Evolutionary conservation across 495 filamentous ascomycete genomes (phyloP).

Genomic region (Evansstolkia leycettana): DNA sequence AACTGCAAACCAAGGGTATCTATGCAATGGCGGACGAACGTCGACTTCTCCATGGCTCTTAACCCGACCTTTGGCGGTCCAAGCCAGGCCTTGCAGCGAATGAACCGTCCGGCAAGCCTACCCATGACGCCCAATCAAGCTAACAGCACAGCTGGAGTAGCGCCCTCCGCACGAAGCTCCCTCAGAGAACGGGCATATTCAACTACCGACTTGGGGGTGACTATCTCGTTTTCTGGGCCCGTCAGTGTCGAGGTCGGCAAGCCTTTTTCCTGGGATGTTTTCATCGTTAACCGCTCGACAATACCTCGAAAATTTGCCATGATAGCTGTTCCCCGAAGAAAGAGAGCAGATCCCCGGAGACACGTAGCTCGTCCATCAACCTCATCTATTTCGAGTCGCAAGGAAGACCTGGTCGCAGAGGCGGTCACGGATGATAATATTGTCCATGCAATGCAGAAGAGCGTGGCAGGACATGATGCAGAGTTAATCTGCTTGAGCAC

Average conservation of each 20-base stretch:
- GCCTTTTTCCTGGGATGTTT: constrained; percentile 74
- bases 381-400: constrained; percentile 28
- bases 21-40: constrained; percentile 70
- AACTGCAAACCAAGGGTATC: constrained; percentile 59
- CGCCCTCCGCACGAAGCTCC: constrained; percentile 40
- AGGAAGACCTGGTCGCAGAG: constrained; percentile 48
- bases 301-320: constrained; percentile 66
- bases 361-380: constrained; percentile 37
- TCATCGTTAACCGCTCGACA: constrained; percentile 72
- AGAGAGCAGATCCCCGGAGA: constrained; percentile 51
- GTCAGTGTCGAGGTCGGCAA: constrained; percentile 52
- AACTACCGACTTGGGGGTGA: constrained; percentile 53
- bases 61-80: constrained; percentile 51
- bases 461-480: constrained; percentile 53
- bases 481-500: constrained; percentile 74
- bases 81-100: constrained; percentile 40
- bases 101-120: constrained; percentile 44
- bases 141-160: constrained; percentile 11
- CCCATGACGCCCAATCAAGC: constrained; percentile 18
- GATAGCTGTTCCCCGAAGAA: constrained; percentile 66
- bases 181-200: constrained; percentile 36
- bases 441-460: constrained; percentile 72
- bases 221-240: constrained; percentile 62
- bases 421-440: constrained; percentile 77
- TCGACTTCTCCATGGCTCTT: constrained; percentile 69